Evolutionary conservation across 1,284 basidiomycete species (phyloP).

Genomic region (Rhodofomes roseus): DNA sequence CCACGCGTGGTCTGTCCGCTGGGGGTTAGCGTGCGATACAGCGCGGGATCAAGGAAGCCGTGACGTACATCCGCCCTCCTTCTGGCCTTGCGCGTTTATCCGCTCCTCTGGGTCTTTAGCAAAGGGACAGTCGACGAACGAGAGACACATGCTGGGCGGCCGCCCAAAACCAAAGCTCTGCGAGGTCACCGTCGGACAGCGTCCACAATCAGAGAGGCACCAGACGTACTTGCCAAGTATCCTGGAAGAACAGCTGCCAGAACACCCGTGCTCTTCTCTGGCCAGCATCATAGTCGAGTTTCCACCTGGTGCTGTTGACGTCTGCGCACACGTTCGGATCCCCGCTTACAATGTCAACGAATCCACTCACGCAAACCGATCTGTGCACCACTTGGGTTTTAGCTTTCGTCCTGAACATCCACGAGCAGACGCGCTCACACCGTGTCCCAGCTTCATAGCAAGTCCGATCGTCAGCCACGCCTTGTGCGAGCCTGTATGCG

Average conservation of each 20-base stretch:
- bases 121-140: constrained; percentile 53
- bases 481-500: constrained; percentile 40
- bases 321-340: constrained; percentile 36
- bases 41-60: background rate
- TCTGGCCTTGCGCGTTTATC: constrained; percentile 34
- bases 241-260: constrained; percentile 59
- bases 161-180: constrained; percentile 63
- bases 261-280: constrained; percentile 53
- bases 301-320: constrained; percentile 57
- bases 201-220: background rate
- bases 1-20: constrained; percentile 49
- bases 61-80: constrained; percentile 47
- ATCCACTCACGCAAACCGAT: constrained; percentile 57
- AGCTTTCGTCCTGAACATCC: background rate
- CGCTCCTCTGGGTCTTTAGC: constrained; percentile 44
- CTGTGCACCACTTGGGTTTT: constrained; percentile 30
- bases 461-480: constrained; percentile 56
- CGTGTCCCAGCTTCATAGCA: constrained; percentile 52
- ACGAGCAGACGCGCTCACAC: constrained; percentile 32
- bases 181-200: background rate
- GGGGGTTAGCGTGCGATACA: background rate
- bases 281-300: constrained; percentile 41
- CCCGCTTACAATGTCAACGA: no score
- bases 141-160: constrained; percentile 51
- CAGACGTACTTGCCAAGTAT: constrained; percentile 52